A percentile compares a stretch with the other conserved stretches of the same genome.
phyloP scores from a whole-genome alignment of 106 monocot genomes.

The Allium cepa region DNA sequence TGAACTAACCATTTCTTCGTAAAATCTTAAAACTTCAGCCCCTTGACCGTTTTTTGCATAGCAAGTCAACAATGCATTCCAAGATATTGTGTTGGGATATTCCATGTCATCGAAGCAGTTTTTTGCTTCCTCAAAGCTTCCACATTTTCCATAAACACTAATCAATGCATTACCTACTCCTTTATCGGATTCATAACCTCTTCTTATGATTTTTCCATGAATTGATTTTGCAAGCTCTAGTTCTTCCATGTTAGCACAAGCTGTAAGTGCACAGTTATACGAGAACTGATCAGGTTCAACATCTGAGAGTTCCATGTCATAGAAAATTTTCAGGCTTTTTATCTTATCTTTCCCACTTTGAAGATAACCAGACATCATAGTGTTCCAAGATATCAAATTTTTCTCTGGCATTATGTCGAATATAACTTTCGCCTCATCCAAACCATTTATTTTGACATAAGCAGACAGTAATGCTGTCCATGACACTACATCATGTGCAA shows the following conservation, averaged over 20 bases:
- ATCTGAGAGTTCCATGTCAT: conserved; percentile 23
- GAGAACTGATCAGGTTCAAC: conserved; percentile 28
- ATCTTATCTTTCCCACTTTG: conserved; percentile 8
- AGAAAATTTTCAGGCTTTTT: conserved; percentile 7
- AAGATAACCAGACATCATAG: conserved; percentile 38
- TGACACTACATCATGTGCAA: conserved; percentile 18
- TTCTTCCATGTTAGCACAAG: conserved; percentile 20
- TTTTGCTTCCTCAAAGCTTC: conserved; percentile 20
- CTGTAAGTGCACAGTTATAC: conserved; percentile 26
- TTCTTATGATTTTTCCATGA: conserved; percentile 18
- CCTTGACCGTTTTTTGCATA: conserved; percentile 27
- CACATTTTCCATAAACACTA: conserved; percentile 28
- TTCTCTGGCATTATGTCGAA: conserved; percentile 28
- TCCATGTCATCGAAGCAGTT: conserved; percentile 1
- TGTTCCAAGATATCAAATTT: conserved; percentile 36
- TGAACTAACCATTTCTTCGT: conserved; percentile 18
- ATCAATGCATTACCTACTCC: conserved; percentile 32
- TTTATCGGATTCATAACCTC: conserved; percentile 18
- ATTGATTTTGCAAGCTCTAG: conserved; percentile 24
- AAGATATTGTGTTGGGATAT: conserved; percentile 12
- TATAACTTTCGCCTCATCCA: conserved; percentile 14
- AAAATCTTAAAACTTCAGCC: conserved; percentile 11
- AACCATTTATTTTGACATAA: conserved; percentile 4
- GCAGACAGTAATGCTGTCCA: conserved; percentile 34
- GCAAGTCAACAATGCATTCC: conserved; percentile 26